Evolutionary conservation across 2,329 filamentous ascomycete genomes (phyloP), one percentile per base, ranked within the genome.

Genomic region (Cercospora sojina): DNA sequence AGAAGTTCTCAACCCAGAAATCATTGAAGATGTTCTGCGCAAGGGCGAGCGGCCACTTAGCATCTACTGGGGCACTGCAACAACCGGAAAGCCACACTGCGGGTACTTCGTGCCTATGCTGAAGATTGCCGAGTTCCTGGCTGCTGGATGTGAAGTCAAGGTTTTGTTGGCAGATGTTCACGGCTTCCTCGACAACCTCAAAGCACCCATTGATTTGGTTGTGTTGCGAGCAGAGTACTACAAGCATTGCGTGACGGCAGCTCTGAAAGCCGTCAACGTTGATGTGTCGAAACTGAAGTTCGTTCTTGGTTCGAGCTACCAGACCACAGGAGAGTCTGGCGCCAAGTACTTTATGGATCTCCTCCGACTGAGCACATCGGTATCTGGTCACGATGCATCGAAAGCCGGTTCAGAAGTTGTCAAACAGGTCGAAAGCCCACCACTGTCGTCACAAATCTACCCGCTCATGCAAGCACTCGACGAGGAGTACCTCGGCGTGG

Each of bases 361-460:
- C 35, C 94, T 93, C 81, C 88, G 90, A 76, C 78, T 98, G 70
- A 86, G 85, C 55, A 87, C 87, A 3, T 80, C 91, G 62, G 87
- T 90, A 5, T 89, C 89, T 13, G 88, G 93, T 80, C 88, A 93
- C 76, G 89, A 95, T 75, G 92, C 93, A 16, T 92, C 93, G 80
- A 95, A 92, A 80, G 93, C 94, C 0, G 94, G 94, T 43, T 91
- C 92, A 1, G 95, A 98, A 80, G 88, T 98, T 7, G 94, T 99
- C 71, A 98, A 98, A 84, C 93, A 98, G 82, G 88, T 90, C 3
- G 86, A 87, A 64, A 93, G 94, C 74, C 87, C 90, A 9, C 86
- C 90, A 3, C 78, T 96, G 63, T 88, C 86, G 64, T 91, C 91
- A 1, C 83, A 94, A 12, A 85, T 94, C 68, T 96, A 96, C 83